phyloP scores from a whole-genome alignment of 2,329 filamentous ascomycete genomes.

The Calonectria pauciramosa region DNA sequence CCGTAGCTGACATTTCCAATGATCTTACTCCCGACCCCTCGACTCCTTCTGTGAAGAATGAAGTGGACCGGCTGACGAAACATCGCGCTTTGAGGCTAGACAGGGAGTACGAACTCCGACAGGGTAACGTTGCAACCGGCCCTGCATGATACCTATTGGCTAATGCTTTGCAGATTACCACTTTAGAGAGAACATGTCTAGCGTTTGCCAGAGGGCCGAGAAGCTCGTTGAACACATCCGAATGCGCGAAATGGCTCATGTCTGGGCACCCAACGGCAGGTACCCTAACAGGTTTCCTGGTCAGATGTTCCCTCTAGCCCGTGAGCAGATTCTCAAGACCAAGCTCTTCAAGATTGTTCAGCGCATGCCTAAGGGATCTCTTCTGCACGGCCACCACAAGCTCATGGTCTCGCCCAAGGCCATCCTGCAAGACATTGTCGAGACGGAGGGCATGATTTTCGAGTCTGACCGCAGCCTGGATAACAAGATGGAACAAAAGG shows the following conservation, averaged over 20 bases:
- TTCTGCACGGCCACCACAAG: neutral
- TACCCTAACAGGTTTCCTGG: neutral
- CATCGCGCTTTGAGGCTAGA: neutral
- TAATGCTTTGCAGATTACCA: neutral
- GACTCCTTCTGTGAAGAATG: neutral
- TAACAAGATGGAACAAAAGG: neutral
- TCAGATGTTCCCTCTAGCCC: neutral
- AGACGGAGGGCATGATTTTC: neutral
- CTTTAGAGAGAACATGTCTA: neutral
- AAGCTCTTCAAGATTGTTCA: constrained; percentile 1
- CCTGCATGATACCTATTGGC: neutral
- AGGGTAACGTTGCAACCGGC: neutral
- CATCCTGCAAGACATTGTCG: neutral
- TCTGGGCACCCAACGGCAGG: neutral
- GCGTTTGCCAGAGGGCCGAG: neutral
- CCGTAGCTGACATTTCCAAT: neutral
- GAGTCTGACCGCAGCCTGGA: neutral
- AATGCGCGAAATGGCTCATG: neutral
- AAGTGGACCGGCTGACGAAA: neutral
- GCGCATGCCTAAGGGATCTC: neutral
- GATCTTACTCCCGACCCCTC: neutral
- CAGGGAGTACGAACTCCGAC: neutral
- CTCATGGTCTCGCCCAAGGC: neutral
- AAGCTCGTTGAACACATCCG: neutral
- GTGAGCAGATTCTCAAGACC: neutral